Evolutionary conservation across 2,329 filamentous ascomycete species (phyloP).

Genomic region (Acephala macrosclerotiorum): DNA sequence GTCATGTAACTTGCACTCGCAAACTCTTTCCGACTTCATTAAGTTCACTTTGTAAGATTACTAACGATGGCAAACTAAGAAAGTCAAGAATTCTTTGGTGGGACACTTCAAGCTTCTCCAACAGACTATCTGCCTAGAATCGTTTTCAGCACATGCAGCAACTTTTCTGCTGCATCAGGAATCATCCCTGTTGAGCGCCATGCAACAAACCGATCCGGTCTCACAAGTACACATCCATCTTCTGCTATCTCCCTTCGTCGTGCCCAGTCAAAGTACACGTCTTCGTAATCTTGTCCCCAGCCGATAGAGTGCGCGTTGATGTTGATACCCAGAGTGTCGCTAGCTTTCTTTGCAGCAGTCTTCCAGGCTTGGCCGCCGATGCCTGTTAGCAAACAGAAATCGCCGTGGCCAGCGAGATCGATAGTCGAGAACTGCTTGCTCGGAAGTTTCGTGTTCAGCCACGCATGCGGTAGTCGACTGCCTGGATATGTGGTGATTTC

Average conservation of each 20-base stretch:
- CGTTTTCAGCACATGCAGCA: slow-evolving; percentile 28
- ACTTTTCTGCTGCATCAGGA: slow-evolving; percentile 18
- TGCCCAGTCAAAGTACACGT: slow-evolving; percentile 68
- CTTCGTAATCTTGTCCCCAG: slow-evolving; percentile 64
- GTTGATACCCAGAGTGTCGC: slow-evolving; percentile 50
- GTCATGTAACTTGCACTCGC: too few species aligned
- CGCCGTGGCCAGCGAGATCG: slow-evolving; percentile 64
- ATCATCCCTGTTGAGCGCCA: slow-evolving; percentile 33
- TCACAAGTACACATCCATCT: slow-evolving; percentile 62
- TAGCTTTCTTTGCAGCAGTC: slow-evolving; percentile 52
- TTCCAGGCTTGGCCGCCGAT: slow-evolving; percentile 64
- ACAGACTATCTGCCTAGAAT: slow-evolving; percentile 25
- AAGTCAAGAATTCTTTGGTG: neutral
- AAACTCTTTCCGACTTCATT: too few species aligned
- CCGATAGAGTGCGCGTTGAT: slow-evolving; percentile 62
- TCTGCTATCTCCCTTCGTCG: slow-evolving; percentile 60
- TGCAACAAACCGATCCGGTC: slow-evolving; percentile 58
- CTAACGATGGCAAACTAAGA: too few species aligned
- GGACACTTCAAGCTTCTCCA: neutral
- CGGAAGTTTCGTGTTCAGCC: slow-evolving; percentile 61
- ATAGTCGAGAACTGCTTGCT: slow-evolving; percentile 59
- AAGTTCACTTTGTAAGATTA: too few species aligned
- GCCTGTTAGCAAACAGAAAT: slow-evolving; percentile 59
- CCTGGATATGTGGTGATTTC: slow-evolving; percentile 64
- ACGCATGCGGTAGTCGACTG: slow-evolving; percentile 65